phyloP scores from a whole-genome alignment of 495 filamentous ascomycete genomes.

The Astrocystis sublimbata region DNA sequence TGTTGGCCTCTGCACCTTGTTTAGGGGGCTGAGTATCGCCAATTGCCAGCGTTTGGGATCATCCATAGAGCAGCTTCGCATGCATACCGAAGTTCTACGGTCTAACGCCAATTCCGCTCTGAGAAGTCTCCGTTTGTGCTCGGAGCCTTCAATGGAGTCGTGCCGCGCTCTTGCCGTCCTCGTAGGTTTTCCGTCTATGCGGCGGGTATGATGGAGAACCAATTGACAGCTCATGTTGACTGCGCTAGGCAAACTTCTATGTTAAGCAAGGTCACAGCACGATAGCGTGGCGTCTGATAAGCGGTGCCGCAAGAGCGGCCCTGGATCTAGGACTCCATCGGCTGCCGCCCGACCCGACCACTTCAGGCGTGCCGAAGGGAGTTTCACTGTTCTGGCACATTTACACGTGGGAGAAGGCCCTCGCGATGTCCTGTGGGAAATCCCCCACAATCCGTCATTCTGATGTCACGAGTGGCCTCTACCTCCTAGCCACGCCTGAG shows the following conservation, averaged over 20 bases:
- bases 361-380: conserved; percentile 29
- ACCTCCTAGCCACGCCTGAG: background rate
- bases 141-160: conserved; percentile 28
- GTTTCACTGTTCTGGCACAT: conserved; percentile 61
- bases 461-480: conserved; percentile 51
- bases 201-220: too few species aligned
- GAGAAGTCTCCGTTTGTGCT: conserved; percentile 27
- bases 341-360: conserved; percentile 29
- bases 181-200: conserved; percentile 13
- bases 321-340: conserved; percentile 29
- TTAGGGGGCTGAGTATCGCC: conserved; percentile 36
- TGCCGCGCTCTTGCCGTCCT: conserved; percentile 30
- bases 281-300: conserved; percentile 28
- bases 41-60: conserved; percentile 17
- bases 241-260: conserved; percentile 25
- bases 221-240: too few species aligned
- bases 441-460: conserved; percentile 61
- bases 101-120: conserved; percentile 20
- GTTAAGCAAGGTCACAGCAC: conserved; percentile 29
- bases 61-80: conserved; percentile 19
- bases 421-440: conserved; percentile 63
- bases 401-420: conserved; percentile 58
- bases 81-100: conserved; percentile 13
- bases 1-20: conserved; percentile 56
- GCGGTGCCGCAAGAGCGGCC: conserved; percentile 23